Evolutionary conservation across 139 green algal genomes (phyloP), one percentile per base, ranked within the genome.

Genomic region (Closterium sp.): DNA sequence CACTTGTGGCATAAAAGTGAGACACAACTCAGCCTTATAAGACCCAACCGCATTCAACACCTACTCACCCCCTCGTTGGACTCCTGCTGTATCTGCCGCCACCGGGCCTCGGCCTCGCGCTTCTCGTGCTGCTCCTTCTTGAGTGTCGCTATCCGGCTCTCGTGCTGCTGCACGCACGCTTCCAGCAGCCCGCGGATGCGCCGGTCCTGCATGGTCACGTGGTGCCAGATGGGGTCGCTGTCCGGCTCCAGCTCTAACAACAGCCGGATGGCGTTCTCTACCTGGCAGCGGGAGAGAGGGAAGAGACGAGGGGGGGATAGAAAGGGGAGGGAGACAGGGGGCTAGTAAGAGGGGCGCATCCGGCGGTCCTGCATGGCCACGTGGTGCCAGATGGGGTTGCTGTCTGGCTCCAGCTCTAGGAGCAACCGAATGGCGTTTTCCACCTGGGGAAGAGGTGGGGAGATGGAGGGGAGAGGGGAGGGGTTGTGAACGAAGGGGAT

Each of bases 211-310:
- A 93, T 84, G 0, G 33, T 76, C 25, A 94, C 88, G 55, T 92
- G 93, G 25, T 94, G 91, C 91, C 91, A 94, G 12, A 94, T 69
- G 28, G 91, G 91, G 32, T 94, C 91, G 25, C 33, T 35, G 33
- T 94, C 88, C 12, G 91, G 91, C 69, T 94, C 91, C 28, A 94
- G 30, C 66, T 94, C 91, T n/a, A 85, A 33, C 69, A 94, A 28
- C 34, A 94, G 83, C 0, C 66, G 55, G 25, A 94, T 92, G 4
- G 64, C 93, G 2, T 90, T 93, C 35, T 94, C 91, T 3, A 94
- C 84, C 90, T 93, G 87, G 2, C 36, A 55, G 4, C 4, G 6
- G 4, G 6, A 55, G 36, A 55, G 36, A 55, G 6, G 36, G 36
- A 6, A 21, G 25, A 2, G n/a, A 1, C 10, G 4, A 85, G 76